Percentiles rank a stretch among this genome's conserved stretches.
Conservation (phyloP, 331 rosid species). For the Acacia pycnantha region DNA sequence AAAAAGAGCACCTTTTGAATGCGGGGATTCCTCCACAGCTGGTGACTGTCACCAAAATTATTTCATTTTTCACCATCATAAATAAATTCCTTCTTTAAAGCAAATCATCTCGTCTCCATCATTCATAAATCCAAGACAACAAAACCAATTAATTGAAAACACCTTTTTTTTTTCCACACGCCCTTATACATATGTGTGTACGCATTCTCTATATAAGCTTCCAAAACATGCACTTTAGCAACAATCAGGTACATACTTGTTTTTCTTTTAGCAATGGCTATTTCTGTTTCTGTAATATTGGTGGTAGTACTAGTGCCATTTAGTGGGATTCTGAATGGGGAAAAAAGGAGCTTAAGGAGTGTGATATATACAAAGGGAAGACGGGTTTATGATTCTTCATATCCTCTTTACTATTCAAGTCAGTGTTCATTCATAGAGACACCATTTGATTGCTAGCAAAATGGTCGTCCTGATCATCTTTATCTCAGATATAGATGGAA, state of each 20-base stretch:
- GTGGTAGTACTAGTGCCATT: not conserved
- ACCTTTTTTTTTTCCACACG: not conserved
- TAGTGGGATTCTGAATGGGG: not conserved
- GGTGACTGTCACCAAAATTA: not conserved
- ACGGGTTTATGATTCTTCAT: conserved; percentile 24
- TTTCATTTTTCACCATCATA: not conserved
- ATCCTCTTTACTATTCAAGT: conserved; percentile 16
- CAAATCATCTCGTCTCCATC: not conserved
- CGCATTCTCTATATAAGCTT: not conserved
- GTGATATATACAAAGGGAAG: conserved; percentile 26
- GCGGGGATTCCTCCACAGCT: not conserved
- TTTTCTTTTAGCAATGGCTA: not conserved
- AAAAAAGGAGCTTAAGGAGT: not conserved
- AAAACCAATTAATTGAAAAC: not conserved
- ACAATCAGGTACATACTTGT: not conserved
- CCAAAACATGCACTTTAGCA: not conserved
- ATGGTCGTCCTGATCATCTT: conserved; percentile 22
- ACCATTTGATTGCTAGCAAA: not conserved
- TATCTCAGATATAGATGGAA: conserved; percentile 28
- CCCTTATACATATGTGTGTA: not conserved
- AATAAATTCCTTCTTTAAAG: not conserved
- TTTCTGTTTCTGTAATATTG: not conserved
- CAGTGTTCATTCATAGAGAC: not conserved
- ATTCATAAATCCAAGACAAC: not conserved
- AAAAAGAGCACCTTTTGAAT: not conserved